Percentiles rank a stretch among this genome's conserved stretches.
phyloP scores from a whole-genome alignment of 805 yeast genomes.

The Ogataea sp. region DNA sequence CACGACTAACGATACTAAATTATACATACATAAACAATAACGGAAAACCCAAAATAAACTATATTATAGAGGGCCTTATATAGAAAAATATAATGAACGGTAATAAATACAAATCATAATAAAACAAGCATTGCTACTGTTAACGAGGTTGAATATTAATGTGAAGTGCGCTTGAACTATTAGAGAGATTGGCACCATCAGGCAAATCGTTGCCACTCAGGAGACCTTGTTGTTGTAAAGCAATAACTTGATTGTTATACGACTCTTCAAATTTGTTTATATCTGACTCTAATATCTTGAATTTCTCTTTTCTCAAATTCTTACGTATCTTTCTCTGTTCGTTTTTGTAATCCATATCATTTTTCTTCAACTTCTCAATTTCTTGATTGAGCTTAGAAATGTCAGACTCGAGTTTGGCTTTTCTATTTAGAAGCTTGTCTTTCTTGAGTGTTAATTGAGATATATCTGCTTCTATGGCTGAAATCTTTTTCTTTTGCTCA shows the following conservation, averaged over 20 bases:
- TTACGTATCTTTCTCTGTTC: constrained; percentile 15
- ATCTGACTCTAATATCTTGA: constrained; percentile 14
- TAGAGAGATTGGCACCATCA: too few relatives aligned
- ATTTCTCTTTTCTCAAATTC: constrained; percentile 18
- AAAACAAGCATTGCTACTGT: too few relatives aligned
- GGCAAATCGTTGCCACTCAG: neutral
- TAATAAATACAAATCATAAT: too few relatives aligned
- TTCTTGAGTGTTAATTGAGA: constrained; percentile 22
- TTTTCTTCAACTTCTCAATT: constrained; percentile 16
- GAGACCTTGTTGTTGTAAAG: neutral
- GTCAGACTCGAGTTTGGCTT: constrained; percentile 20
- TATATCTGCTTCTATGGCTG: constrained; percentile 21
- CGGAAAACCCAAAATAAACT: too few relatives aligned
- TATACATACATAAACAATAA: too few relatives aligned
- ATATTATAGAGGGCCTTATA: too few relatives aligned
- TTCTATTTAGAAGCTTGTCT: constrained; percentile 25
- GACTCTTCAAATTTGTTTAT: constrained; percentile 18
- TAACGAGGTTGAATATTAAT: neutral
- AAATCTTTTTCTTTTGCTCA: constrained; percentile 14
- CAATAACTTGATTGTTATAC: constrained; percentile 3
- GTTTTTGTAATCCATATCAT: constrained; percentile 13
- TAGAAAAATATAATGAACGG: neutral
- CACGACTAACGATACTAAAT: too few relatives aligned
- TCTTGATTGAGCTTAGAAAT: constrained; percentile 15
- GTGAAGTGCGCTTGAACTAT: neutral